Conservation (phyloP, 2,329 filamentous ascomycete species). For the Sarocladium strictum region DNA sequence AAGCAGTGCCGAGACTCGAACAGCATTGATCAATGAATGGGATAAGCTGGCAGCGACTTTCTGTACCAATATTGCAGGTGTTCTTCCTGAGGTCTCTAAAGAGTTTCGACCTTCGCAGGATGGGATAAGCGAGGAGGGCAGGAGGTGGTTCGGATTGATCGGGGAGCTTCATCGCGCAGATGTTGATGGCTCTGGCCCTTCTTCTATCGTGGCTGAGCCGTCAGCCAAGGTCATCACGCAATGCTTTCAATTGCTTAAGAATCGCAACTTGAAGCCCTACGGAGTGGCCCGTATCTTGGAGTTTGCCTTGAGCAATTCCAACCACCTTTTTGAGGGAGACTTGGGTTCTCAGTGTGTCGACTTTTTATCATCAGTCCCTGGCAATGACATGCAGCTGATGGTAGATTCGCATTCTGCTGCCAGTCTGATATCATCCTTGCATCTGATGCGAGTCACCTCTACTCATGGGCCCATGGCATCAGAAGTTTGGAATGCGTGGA, state of each 20-base stretch:
- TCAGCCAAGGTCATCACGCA: conserved; percentile 26
- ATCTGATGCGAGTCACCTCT: conserved; percentile 42
- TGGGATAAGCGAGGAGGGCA: conserved; percentile 57
- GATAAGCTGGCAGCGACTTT: conserved; percentile 52
- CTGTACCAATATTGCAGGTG: conserved; percentile 63
- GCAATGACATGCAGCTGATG: conserved; percentile 48
- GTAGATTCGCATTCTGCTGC: conserved; percentile 63
- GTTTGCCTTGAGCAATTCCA: conserved; percentile 29
- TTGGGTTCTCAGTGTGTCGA: conserved; percentile 30
- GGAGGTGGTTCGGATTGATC: conserved; percentile 60
- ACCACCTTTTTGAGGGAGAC: conserved; percentile 32
- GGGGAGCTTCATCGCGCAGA: conserved; percentile 36
- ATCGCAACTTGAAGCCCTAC: conserved; percentile 51
- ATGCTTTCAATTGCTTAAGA: conserved; percentile 37
- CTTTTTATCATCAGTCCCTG: conserved; percentile 43
- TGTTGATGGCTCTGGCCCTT: conserved; percentile 11
- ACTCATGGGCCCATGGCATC: conserved; percentile 31
- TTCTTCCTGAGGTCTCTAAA: conserved; percentile 75
- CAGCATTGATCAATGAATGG: conserved; percentile 46
- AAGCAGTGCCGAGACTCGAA: conserved; percentile 9
- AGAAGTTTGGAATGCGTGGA: conserved; percentile 39
- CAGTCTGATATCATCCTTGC: conserved; percentile 60
- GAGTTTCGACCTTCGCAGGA: conserved; percentile 70
- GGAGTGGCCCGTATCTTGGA: conserved; percentile 44
- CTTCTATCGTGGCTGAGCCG: conserved; percentile 23